These are phyloP conservation scores for Hirschioporus abietinus DNA, from an alignment of 768 basidiomycete genomes.

Conservation along the genomic window DNA sequence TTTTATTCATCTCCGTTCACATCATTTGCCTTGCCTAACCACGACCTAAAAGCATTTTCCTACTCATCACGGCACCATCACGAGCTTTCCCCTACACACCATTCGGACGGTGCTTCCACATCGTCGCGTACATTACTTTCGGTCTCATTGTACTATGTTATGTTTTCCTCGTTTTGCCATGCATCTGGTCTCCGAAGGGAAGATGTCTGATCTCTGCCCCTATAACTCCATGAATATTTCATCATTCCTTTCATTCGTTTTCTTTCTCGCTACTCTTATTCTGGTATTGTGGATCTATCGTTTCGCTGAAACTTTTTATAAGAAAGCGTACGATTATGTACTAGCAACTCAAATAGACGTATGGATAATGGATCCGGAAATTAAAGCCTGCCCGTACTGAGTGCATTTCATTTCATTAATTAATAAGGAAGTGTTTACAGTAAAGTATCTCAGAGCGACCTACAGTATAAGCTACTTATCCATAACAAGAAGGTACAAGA, in stretches of 20 bases:
- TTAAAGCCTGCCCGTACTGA: not conserved
- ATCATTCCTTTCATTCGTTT: slow-evolving; percentile 11
- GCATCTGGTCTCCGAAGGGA: not conserved
- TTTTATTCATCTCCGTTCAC: slow-evolving; percentile 3
- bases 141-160: slow-evolving; percentile 7
- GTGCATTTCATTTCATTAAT: not conserved
- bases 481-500: not conserved
- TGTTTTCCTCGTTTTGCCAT: slow-evolving; percentile 10
- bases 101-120: not conserved
- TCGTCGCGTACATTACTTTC: slow-evolving; percentile 1
- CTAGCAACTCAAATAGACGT: slow-evolving; percentile 1
- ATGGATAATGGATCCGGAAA: not conserved
- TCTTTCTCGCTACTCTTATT: slow-evolving; percentile 10
- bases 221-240: slow-evolving; percentile 5
- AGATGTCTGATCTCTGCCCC: slow-evolving; percentile 4
- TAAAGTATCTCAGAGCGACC: not conserved
- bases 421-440: not conserved
- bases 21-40: slow-evolving; percentile 5
- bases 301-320: not conserved
- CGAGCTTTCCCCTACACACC: not conserved
- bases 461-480: not conserved
- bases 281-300: slow-evolving; percentile 5
- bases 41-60: slow-evolving; percentile 1
- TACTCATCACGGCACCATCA: not conserved
- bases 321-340: slow-evolving; percentile 1